These are phyloP conservation scores for Periconia digitata DNA, from an alignment of 2,329 filamentous ascomycete genomes.

Conservation along the genomic window DNA sequence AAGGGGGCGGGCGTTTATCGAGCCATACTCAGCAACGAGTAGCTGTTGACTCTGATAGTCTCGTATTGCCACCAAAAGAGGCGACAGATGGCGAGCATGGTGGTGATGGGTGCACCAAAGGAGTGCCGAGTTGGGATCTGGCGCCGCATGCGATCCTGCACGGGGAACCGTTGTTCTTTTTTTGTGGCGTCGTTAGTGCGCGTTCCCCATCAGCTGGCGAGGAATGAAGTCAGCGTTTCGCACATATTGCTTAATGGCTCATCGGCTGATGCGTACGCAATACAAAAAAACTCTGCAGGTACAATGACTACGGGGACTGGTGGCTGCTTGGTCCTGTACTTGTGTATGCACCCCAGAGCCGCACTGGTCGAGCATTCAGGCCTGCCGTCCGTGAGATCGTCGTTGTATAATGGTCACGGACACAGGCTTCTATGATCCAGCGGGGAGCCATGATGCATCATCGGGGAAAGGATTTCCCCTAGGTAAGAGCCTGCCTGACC, in stretches of 20 bases:
- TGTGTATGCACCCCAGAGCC: conserved; percentile 33
- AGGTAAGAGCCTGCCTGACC: conserved; percentile 30
- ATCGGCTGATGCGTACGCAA: conserved; percentile 18
- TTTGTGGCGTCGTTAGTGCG: background rate
- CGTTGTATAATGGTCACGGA: conserved; percentile 21
- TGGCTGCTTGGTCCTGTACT: too few relatives aligned
- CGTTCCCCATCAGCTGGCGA: conserved; percentile 4
- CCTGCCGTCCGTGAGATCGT: conserved; percentile 6
- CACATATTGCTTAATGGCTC: conserved; percentile 1
- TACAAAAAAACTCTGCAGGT: conserved; percentile 22
- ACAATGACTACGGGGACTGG: conserved; percentile 16
- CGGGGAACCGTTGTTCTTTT: background rate
- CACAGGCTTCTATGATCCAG: conserved; percentile 2
- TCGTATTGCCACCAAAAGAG: background rate
- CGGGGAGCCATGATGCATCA: background rate
- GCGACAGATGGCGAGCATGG: background rate
- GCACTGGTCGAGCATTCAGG: conserved; percentile 24
- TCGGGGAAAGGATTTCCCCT: conserved; percentile 22
- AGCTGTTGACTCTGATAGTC: background rate
- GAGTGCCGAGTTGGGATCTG: conserved; percentile 4
- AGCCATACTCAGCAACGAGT: background rate
- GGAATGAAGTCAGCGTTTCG: conserved; percentile 11
- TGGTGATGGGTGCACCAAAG: background rate
- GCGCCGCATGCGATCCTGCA: conserved; percentile 22
- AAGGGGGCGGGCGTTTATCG: background rate